Percentiles rank a stretch among this genome's conserved stretches.
phyloP scores from a whole-genome alignment of 768 basidiomycete species.

The Lactifluus rugatus region DNA sequence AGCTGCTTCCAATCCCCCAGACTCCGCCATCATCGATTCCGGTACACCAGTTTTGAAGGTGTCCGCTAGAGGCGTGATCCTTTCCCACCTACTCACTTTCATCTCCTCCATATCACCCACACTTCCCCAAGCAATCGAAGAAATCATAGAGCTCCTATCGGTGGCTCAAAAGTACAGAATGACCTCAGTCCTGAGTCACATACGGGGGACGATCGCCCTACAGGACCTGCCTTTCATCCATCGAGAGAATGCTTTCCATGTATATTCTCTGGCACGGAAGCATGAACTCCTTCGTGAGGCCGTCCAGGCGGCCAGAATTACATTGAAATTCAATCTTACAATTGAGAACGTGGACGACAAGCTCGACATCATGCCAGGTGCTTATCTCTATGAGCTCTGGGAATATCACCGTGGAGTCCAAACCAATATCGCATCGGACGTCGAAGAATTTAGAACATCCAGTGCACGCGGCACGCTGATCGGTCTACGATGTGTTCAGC shows the following conservation, averaged over 20 bases:
- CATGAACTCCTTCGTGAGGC: neutral
- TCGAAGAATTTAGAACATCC: neutral
- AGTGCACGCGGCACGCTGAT: neutral
- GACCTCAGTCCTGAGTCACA: neutral
- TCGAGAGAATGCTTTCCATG: neutral
- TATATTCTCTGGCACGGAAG: constrained; percentile 1
- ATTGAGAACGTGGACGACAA: neutral
- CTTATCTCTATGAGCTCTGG: constrained; percentile 1
- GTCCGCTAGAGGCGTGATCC: neutral
- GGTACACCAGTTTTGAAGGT: neutral
- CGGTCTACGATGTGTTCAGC: neutral
- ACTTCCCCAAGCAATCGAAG: neutral
- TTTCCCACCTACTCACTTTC: neutral
- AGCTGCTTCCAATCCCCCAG: neutral
- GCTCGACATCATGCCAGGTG: neutral
- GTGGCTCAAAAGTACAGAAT: constrained; percentile 3
- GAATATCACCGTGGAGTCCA: neutral
- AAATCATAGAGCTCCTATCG: neutral
- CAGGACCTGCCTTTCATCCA: neutral
- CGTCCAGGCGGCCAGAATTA: neutral
- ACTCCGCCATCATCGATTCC: too few relatives aligned
- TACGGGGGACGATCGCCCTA: neutral
- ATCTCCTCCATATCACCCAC: neutral
- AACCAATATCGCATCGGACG: neutral
- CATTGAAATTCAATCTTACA: neutral